Evolutionary conservation across 2,329 filamentous ascomycete species (phyloP).

Genomic region (Alternaria arborescens): DNA sequence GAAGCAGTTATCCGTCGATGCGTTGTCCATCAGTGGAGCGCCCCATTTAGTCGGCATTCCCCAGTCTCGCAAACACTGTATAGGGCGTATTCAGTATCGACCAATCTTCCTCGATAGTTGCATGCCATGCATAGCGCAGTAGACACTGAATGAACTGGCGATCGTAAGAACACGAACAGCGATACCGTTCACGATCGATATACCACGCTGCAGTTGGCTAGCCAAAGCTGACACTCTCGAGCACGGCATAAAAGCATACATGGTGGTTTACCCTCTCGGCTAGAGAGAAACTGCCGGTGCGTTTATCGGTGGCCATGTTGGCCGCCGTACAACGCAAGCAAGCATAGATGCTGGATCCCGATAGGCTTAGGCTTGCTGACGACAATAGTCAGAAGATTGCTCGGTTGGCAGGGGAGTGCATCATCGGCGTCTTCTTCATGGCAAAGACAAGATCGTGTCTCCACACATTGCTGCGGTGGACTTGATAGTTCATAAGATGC

Average conservation of each 20-base stretch:
- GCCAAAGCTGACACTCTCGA: neutral
- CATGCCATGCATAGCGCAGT: neutral
- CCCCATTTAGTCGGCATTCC: slow-evolving; percentile 1
- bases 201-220: neutral
- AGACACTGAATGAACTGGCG: neutral
- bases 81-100: neutral
- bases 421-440: slow-evolving; percentile 21
- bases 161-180: neutral
- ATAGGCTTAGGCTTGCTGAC: slow-evolving; percentile 14
- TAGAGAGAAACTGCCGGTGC: slow-evolving; percentile 12
- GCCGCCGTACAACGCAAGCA: slow-evolving; percentile 23
- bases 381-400: neutral
- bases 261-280: slow-evolving; percentile 3
- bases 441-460: slow-evolving; percentile 13
- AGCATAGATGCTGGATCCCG: slow-evolving; percentile 11
- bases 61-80: neutral
- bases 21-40: slow-evolving; percentile 19
- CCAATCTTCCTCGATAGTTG: neutral
- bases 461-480: slow-evolving; percentile 16
- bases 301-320: slow-evolving; percentile 3
- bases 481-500: neutral
- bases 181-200: neutral
- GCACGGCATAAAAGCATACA: neutral
- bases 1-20: slow-evolving; percentile 25
- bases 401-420: slow-evolving; percentile 12